phyloP scores from a whole-genome alignment of 768 basidiomycete genomes.

The Serendipita sp. region DNA sequence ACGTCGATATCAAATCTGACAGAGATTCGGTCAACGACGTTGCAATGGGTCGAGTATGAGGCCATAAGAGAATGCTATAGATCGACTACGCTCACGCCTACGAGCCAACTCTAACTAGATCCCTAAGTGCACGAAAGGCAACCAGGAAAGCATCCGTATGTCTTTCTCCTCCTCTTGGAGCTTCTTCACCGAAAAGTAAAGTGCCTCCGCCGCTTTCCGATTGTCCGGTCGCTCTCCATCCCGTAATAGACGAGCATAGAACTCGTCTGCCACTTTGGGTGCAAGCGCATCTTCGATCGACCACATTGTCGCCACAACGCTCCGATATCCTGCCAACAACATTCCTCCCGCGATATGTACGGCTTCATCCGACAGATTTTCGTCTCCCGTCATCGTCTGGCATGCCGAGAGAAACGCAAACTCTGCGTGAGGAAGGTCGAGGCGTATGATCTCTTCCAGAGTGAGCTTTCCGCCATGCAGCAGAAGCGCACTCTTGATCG shows the following conservation, averaged over 20 bases:
- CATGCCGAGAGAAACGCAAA: constrained; percentile 34
- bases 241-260: constrained; percentile 17
- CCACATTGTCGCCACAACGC: constrained; percentile 31
- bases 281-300: constrained; percentile 25
- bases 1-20: no score
- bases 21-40: no score
- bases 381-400: constrained; percentile 25
- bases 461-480: not conserved
- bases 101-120: not conserved
- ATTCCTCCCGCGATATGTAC: constrained; percentile 30
- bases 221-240: not conserved
- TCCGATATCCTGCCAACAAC: constrained; percentile 20
- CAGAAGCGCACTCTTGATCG: not conserved
- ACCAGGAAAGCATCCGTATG: not conserved
- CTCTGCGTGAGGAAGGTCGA: constrained; percentile 13
- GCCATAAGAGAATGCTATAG: no score
- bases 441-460: not conserved
- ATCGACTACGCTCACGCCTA: no score
- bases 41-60: no score
- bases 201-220: not conserved
- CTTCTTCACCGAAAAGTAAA: not conserved
- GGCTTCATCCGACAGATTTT: constrained; percentile 22
- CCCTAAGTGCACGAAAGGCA: not conserved
- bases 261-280: constrained; percentile 19
- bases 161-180: not conserved